Evolutionary conservation across 768 basidiomycete genomes (phyloP).

Genomic region (Boletellus ananas): DNA sequence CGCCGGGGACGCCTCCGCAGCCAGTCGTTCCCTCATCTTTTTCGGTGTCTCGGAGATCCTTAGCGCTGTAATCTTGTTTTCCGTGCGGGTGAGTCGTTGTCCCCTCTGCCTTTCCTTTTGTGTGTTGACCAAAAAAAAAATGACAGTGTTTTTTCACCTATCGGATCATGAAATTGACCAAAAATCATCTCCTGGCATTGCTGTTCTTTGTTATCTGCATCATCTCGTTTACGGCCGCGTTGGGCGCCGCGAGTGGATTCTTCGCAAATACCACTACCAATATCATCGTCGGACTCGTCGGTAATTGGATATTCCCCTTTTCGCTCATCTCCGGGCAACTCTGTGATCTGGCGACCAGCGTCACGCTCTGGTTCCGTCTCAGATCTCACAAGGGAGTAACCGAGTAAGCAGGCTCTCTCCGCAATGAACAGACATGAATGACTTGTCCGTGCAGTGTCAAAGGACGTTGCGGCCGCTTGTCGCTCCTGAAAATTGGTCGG

Average conservation of each 20-base stretch:
- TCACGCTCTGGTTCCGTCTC: slow-evolving; percentile 8
- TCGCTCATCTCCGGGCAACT: slow-evolving; percentile 12
- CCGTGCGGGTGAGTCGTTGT: slow-evolving; percentile 12
- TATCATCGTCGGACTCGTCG: slow-evolving; percentile 9
- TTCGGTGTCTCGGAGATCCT: slow-evolving; percentile 17
- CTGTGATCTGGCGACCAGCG: slow-evolving; percentile 17
- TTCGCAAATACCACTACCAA: slow-evolving; percentile 3
- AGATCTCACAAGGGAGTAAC: background rate
- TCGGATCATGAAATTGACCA: slow-evolving; percentile 14
- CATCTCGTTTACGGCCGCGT: slow-evolving; percentile 20
- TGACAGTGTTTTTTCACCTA: slow-evolving; percentile 20
- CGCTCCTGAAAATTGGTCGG: slow-evolving; percentile 11
- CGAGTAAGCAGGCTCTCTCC: slow-evolving; percentile 5
- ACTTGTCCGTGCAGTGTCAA: slow-evolving; percentile 2
- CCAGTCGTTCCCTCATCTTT: slow-evolving; percentile 11
- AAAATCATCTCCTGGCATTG: slow-evolving; percentile 13
- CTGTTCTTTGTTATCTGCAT: slow-evolving; percentile 13
- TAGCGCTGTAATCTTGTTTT: slow-evolving; percentile 12
- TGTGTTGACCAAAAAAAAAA: slow-evolving; percentile 1
- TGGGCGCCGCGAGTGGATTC: slow-evolving; percentile 19
- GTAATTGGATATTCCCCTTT: slow-evolving; percentile 19
- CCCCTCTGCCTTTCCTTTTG: background rate
- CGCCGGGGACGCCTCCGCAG: background rate
- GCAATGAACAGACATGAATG: background rate
- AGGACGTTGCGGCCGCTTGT: slow-evolving; percentile 1